Evolutionary conservation across 345 rosid species (phyloP).

Genomic region (Zanthoxylum bungeanum): DNA sequence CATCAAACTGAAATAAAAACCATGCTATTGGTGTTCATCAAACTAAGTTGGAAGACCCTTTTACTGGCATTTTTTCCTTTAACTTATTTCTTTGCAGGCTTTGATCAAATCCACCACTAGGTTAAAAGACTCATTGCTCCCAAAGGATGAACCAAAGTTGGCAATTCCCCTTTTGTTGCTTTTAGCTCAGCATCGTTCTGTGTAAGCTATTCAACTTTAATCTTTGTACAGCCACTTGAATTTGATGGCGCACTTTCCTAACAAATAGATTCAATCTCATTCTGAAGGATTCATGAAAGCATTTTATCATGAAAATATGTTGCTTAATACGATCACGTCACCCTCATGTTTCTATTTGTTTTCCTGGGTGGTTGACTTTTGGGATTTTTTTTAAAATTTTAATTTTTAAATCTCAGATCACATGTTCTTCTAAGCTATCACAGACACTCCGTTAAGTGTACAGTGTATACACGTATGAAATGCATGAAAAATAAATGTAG

Average conservation of each 20-base stretch:
- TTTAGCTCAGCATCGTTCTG: conserved; percentile 91
- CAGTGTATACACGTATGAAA: background rate
- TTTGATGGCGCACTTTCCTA: background rate
- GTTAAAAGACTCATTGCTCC: conserved; percentile 85
- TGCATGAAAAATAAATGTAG: background rate
- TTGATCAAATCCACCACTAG: conserved; percentile 89
- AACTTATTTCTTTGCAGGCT: conserved; percentile 51
- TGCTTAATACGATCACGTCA: background rate
- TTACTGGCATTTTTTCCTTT: background rate
- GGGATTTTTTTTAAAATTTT: background rate
- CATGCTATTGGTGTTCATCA: background rate
- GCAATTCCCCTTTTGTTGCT: conserved; percentile 90
- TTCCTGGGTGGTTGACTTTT: background rate
- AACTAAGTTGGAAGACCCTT: background rate
- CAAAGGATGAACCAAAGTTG: conserved; percentile 91
- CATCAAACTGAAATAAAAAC: background rate
- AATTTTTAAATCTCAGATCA: background rate
- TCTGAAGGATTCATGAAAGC: background rate
- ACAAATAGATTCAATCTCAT: background rate
- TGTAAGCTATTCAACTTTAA: conserved; percentile 50
- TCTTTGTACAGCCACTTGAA: background rate
- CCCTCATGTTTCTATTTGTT: background rate
- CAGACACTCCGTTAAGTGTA: background rate
- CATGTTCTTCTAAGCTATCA: background rate
- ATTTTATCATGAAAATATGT: background rate